Conservation (phyloP, 2,329 filamentous ascomycete species). For the Monilinia fructigena region DNA sequence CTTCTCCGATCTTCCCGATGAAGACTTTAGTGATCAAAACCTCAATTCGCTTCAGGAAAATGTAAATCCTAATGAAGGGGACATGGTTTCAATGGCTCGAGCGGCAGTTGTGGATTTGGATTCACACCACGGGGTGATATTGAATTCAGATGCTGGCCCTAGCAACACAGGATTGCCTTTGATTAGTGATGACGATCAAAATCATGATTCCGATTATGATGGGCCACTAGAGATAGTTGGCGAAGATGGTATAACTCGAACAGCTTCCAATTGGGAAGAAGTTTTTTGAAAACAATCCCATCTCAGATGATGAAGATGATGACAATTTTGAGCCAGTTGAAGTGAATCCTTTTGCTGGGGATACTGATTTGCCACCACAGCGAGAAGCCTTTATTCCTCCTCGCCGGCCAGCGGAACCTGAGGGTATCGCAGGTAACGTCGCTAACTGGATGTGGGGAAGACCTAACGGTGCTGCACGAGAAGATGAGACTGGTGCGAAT, state of each 20-base stretch:
- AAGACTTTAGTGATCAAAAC: conserved; percentile 20
- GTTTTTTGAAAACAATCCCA: conserved; percentile 33
- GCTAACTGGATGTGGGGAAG: conserved; percentile 64
- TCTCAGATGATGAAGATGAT: conserved; percentile 28
- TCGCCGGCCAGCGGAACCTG: conserved; percentile 34
- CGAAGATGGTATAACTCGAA: conserved; percentile 30
- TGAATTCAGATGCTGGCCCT: background rate
- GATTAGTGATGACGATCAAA: too few species aligned
- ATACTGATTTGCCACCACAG: conserved; percentile 27
- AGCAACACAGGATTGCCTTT: background rate
- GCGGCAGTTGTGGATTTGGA: conserved; percentile 12
- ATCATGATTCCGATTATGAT: conserved; percentile 8
- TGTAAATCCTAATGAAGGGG: conserved; percentile 4
- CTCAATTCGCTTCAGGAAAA: conserved; percentile 1
- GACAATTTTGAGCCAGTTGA: conserved; percentile 22
- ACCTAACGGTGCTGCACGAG: conserved; percentile 45
- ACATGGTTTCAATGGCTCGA: conserved; percentile 11
- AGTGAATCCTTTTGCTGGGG: conserved; percentile 28
- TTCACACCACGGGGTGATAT: conserved; percentile 8
- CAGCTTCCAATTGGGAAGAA: conserved; percentile 29
- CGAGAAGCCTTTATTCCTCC: conserved; percentile 25
- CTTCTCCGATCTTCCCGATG: conserved; percentile 47
- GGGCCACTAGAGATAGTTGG: conserved; percentile 27
- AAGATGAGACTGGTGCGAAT: conserved; percentile 48
- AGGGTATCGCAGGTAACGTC: conserved; percentile 46